Percentiles rank a stretch among this genome's conserved stretches.
phyloP scores from a whole-genome alignment of 352 stramenopile genomes.

The Pythium utonaiense region DNA sequence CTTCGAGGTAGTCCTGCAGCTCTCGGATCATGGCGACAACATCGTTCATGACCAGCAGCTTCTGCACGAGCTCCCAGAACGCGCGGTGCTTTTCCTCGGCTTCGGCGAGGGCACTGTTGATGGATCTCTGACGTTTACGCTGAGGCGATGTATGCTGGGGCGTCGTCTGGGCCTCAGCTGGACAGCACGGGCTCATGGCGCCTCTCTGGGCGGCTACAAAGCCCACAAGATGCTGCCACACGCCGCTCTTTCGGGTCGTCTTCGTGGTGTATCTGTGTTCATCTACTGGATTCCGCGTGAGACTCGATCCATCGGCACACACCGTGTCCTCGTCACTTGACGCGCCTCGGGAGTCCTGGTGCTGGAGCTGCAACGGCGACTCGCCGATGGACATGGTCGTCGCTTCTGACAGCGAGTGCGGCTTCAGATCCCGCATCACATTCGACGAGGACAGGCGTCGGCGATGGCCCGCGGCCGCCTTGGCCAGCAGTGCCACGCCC shows the following conservation, averaged over 20 bases:
- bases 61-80: slow-evolving; percentile 80
- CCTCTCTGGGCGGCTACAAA: slow-evolving; percentile 12
- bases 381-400: slow-evolving; percentile 38
- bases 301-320: background rate
- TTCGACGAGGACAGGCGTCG: slow-evolving; percentile 8
- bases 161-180: background rate
- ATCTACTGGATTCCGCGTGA: background rate
- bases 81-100: slow-evolving; percentile 60
- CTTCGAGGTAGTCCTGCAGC: slow-evolving; percentile 60
- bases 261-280: background rate
- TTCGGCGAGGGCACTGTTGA: background rate
- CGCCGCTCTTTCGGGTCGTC: background rate
- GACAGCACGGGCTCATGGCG: slow-evolving; percentile 8
- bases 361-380: background rate
- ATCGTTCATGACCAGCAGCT: slow-evolving; percentile 63
- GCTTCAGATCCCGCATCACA: slow-evolving; percentile 25
- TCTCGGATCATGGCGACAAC: slow-evolving; percentile 72
- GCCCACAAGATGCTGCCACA: slow-evolving; percentile 19
- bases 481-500: background rate
- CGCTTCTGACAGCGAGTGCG: slow-evolving; percentile 47
- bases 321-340: slow-evolving; percentile 32
- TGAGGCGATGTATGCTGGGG: background rate
- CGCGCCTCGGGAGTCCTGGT: slow-evolving; percentile 4
- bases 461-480: background rate
- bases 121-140: background rate